Evolutionary conservation across 176 grass and related monocot genomes (phyloP).

Genomic region (Carex parvula): DNA sequence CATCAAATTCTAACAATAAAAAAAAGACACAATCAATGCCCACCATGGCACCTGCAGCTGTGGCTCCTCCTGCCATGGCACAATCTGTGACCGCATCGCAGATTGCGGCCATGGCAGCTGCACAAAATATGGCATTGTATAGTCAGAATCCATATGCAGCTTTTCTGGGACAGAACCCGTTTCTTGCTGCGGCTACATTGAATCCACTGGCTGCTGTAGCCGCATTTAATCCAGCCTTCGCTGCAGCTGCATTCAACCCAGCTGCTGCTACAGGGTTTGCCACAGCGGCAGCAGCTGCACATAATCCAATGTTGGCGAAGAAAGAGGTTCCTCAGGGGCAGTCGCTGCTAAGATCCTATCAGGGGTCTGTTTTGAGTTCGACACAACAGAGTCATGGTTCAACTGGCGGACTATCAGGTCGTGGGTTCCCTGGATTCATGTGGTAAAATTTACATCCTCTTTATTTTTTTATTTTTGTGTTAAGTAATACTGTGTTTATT

Average conservation of each 20-base stretch:
- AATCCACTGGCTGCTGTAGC: slow-evolving; percentile 35
- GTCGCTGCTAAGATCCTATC: slow-evolving; percentile 32
- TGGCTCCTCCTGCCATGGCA: background rate
- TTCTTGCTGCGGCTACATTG: slow-evolving; percentile 42
- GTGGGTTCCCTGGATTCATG: background rate
- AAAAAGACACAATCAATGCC: slow-evolving; percentile 18
- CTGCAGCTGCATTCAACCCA: background rate
- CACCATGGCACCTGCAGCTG: background rate
- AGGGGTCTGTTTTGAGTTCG: slow-evolving; percentile 5
- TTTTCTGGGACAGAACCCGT: slow-evolving; percentile 54
- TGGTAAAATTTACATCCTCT: slow-evolving; percentile 14
- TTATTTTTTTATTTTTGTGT: background rate
- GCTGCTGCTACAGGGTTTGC: slow-evolving; percentile 12
- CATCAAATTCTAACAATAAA: slow-evolving; percentile 28
- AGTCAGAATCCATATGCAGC: slow-evolving; percentile 39
- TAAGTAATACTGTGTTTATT: background rate
- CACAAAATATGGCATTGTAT: slow-evolving; percentile 30
- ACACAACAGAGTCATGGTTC: background rate
- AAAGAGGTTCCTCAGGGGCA: background rate
- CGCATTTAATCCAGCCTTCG: background rate
- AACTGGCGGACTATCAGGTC: background rate
- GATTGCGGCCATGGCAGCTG: slow-evolving; percentile 20
- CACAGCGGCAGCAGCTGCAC: background rate
- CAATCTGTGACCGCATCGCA: background rate
- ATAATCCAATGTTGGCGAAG: background rate